Base-by-base conservation (phyloP, 2,329 filamentous ascomycete species). In the Nigrospora osmanthi region DNA sequence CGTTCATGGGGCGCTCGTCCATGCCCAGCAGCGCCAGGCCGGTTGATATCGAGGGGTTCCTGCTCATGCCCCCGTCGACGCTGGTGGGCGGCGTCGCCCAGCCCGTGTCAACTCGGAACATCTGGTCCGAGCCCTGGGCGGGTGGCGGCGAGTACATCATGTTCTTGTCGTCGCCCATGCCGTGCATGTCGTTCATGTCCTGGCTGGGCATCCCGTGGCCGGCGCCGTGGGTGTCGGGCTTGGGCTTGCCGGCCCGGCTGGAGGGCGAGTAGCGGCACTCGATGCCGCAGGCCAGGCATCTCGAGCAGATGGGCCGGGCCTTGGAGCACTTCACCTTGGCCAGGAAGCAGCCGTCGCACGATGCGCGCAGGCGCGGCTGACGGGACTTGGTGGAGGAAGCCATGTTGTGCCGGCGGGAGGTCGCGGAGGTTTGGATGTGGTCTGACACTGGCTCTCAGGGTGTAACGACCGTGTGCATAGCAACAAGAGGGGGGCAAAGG, bases 301-400 rank as follows among this genome's bases (percentile, higher is more conserved):
- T 66, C n/a, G 67, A 66, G 56, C 74, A 78, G 40, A 76, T 68
- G 2, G 74, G 74, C n/a, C 71, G 62, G 3, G 64, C 62, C 51
- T 77, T 77, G 49, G 70, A 74, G 57, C 74, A 78, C 53, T 76
- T 77, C 59, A 78, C 73, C 54, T 78, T 78, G 49, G 73, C 73
- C 16, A 74, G 58, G 55, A 76, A 76, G 58, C 74, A 78, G 9
- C 70, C 71, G 49, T 78, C 73, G 54, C 74, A 78, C 15, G 73
- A 76, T 17, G 68, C 69, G 47, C 71, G 62, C 30, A 73, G 59
- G 38, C 68, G 66, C 40, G 66, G 66, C 50, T 68, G 64, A 32
- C 64, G 63, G 48, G 60, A 52, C 47, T 67, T 68, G 30, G 52
- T 50, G 19, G 56, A 47, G 40, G 56, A 54, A 42, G 53, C 46